A percentile compares a stretch with the other conserved stretches of the same genome.
These are phyloP conservation scores for Penicillium robsamsonii DNA, from an alignment of 495 filamentous ascomycete genomes.

Conservation along the genomic window DNA sequence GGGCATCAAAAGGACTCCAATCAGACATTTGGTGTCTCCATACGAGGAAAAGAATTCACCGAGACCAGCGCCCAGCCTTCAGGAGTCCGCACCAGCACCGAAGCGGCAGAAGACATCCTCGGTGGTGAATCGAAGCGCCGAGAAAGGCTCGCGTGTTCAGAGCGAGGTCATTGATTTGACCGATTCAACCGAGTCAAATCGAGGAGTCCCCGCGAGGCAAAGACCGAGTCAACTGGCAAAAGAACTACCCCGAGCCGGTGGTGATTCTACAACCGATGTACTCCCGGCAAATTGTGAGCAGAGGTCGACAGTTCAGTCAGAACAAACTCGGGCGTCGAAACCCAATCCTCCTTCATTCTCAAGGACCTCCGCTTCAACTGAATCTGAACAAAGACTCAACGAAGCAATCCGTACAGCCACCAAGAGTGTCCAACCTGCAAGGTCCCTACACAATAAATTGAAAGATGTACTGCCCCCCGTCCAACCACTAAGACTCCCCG, in stretches of 20 bases:
- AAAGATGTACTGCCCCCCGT: neutral
- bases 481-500: neutral
- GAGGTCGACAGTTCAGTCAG: neutral
- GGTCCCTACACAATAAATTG: neutral
- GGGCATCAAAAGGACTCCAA: constrained; percentile 51
- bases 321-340: constrained; percentile 1
- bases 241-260: neutral
- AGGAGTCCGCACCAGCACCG: constrained; percentile 30
- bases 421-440: neutral
- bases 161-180: constrained; percentile 28
- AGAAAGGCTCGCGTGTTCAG: constrained; percentile 6
- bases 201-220: neutral
- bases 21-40: constrained; percentile 49
- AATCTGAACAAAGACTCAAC: neutral
- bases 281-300: neutral
- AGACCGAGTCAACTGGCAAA: neutral
- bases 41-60: constrained; percentile 43
- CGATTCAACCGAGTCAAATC: neutral
- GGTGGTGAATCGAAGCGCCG: constrained; percentile 1
- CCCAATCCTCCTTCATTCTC: neutral
- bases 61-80: constrained; percentile 5
- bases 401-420: neutral
- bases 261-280: neutral
- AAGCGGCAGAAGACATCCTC: constrained; percentile 49
- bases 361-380: neutral